Base-by-base conservation (phyloP, 345 rosid species). In the Bretschneidera sinensis region DNA sequence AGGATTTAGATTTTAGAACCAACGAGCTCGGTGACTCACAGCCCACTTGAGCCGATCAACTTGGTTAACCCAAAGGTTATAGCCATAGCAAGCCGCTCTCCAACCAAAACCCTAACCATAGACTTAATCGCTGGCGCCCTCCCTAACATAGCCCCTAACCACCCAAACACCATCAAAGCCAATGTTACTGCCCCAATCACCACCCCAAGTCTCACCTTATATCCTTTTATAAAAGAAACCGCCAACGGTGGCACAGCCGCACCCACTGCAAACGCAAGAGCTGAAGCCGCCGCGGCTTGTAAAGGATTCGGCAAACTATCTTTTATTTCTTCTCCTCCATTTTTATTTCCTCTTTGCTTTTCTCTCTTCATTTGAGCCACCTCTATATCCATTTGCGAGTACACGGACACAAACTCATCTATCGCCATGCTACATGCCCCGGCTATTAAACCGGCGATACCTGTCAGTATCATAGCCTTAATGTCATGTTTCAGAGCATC, bases 1-100 rank as follows among this genome's bases (percentile, higher is more conserved):
- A n/a, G n/a, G n/a, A n/a, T n/a, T n/a, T n/a, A n/a, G n/a, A n/a
- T n/a, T n/a, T n/a, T n/a, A n/a, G n/a, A n/a, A n/a, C n/a, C n/a
- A n/a, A n/a, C n/a, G n/a, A n/a, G n/a, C n/a, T n/a, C n/a, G n/a
- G n/a, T n/a, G n/a, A n/a, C n/a, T 79, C 74, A 77, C 54, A 85
- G 68, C 20, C 78, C 91, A 52, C 76, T 79, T 23, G 91, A 67
- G 1, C 86, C 96, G 34, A 91, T 82, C 63, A 86, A 59, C 72
- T 79, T 91, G 59, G 98, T 88, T 31, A 91, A 60, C 14, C 92
- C 96, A 65, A 77, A 91, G 15, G 98, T 91, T 24, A 88, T 57
- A 2, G 83, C 96, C 96, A 91, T 91, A 31, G 98, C 98, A 31
- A 88, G 39, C 90, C 96, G 85, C 2, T 96, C 98, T 6, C 98